Base-by-base conservation (phyloP, 345 rosid genomes). In the Populus alba region DNA sequence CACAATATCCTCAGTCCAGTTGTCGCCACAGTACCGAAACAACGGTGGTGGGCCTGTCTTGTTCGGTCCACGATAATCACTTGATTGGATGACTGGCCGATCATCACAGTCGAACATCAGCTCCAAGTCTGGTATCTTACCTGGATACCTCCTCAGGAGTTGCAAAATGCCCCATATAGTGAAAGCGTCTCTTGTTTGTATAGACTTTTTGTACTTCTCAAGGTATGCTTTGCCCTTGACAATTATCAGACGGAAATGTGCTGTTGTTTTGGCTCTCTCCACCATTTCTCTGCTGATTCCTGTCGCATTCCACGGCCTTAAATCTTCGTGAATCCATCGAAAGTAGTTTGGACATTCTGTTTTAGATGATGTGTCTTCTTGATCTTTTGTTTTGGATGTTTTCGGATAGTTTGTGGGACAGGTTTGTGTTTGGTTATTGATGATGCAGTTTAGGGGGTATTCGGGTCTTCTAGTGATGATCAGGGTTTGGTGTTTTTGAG, bases 321-420 rank as follows among this genome's bases (percentile, higher is more conserved):
- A 83, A 83, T 92, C 98, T 75, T 92, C 92, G 71, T 90, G 92
- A 65, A 94, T 92, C 97, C 95, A 92, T 41, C 87, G 86, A 82
- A 92, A 94, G 78, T 90, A 90, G 53, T 22, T 31, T 7, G 79
- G 79, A 16, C 74, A 70, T 3, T 47, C 11, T 18, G 55, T 25
- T 31, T 15, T 45, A 2, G 74, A 11, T 6, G 27, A 10, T 39
- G 61, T 29, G 67, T 15, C 53, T 47, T 37, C 12, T 5, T 10
- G 72, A 17, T 66, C 23, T 35, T 35, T 1, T 5, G 41, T 4
- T 65, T 35, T 6, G 9, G 20, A 35, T 9, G 55, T 35, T 75
- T 6, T 66, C 12, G 72, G 67, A 59, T 77, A 77, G 62, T 70
- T 71, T 35, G 33, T 22, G 33, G 81, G 76, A n/a, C 81, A 78